Base-by-base conservation (phyloP, 2,329 filamentous ascomycete genomes). In the Myriosclerotinia scirpicola region DNA sequence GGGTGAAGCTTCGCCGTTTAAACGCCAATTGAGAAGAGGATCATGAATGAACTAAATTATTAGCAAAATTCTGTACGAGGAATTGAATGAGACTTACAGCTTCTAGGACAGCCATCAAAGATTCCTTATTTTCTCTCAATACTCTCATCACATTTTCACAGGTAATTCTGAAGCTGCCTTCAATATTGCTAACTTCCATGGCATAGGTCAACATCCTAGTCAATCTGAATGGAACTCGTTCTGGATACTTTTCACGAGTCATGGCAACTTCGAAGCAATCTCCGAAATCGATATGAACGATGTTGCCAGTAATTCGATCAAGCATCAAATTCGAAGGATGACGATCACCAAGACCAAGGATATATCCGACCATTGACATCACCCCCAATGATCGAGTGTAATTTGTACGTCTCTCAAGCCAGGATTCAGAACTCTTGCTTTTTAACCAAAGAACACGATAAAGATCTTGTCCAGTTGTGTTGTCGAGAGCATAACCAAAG, bases 291-390 rank as follows among this genome's bases (percentile, higher is more conserved):
- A 99, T 98, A 77, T 99, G 95, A 71, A 99, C 90, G 70, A 99
- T 95, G 81, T 96, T 97, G 76, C 95, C 95, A 0, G 94, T 98
- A 69, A 96, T 88, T 50, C 93, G 90, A 78, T 99, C 95, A 52
- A 99, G 89, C 90, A 99, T 96, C 75, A 99, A 81, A 78, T 99
- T 99, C 68, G 93, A 97, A 48, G 96, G 96, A 80, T 99, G 95
- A 58, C 96, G 89, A 80, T 99, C 95, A 65, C 95, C 95, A 17
- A 99, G 83, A 68, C 95, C 96, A 30, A 99, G 87, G 71, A 99
- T 98, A 78, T 99, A 99, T 70, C 95, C 95, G n/a, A 98, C 95
- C 93, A 99, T 99, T n/a, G 93, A 97, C 95, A 99, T 99, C 74
- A 99, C 95, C 73, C 92, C 95, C 2, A 99, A 84, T 1, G 94